Evolutionary conservation across 2,329 filamentous ascomycete species (phyloP), one percentile per base, ranked within the genome.

Genomic region (Blumeria graminis): DNA sequence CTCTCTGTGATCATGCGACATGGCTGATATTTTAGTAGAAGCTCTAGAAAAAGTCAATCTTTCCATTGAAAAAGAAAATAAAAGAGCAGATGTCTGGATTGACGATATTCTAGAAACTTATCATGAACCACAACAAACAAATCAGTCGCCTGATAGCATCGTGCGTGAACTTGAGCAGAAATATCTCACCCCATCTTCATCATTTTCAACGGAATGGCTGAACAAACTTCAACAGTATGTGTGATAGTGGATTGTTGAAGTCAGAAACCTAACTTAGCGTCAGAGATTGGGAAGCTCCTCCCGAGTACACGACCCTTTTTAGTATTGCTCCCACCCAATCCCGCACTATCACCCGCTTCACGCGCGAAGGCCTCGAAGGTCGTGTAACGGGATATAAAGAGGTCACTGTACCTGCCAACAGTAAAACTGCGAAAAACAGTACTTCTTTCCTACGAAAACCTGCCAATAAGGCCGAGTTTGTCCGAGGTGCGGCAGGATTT

Each of bases 311-410:
- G n/a, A 81, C 87, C 57, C 76, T 96, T 16, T 94, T 94, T 69
- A 79, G 82, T 60, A 76, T 96, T 56, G 87, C 88, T 1, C 86
- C 88, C 3, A 93, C 90, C 0, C 92, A 96, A 69, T 90, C 88
- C 14, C 80, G 92, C 57, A 96, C 89, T n/a, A 82, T 95, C 62
- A 94, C 87, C 33, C 81, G 92, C 34, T 98, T 98, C 68, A 84
- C 81, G 48, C 78, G 92, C 56, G 87, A 94, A 69, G 92, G 92
- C 6, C 75, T 96, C 13, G 88, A 96, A 69, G 92, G 92, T 22
- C 78, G 84, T 55, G 90, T 98, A 28, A 94, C 86, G 8, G 89
- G 89, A 55, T 96, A 98, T 69, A 84, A 82, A 65, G 92, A 95
- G 67, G 86, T 96, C 55, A 95, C 92, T 0, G 81, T 96, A 8